Conservation (phyloP, 768 basidiomycete genomes). For the Austroboletus festivus region DNA sequence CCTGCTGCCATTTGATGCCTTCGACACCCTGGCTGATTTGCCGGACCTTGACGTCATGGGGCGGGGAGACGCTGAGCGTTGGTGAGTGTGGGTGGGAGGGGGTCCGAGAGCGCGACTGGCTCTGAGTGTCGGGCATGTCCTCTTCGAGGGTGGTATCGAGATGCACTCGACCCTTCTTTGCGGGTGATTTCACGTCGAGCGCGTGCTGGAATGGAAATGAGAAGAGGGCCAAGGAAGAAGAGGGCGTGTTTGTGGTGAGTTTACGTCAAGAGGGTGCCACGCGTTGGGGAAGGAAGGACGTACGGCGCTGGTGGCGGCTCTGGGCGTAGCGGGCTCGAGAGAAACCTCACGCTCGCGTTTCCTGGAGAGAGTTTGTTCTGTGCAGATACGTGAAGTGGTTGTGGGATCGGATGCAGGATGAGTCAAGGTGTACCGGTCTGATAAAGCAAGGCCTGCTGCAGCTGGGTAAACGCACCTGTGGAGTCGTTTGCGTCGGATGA, state of each 20-base stretch:
- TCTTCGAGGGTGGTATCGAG: conserved; percentile 66
- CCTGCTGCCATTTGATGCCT: conserved; percentile 68
- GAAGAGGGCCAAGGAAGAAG: conserved; percentile 6
- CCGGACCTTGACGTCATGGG: conserved; percentile 72
- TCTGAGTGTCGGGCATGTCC: conserved; percentile 42
- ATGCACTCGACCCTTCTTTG: conserved; percentile 71
- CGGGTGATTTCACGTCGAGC: conserved; percentile 53
- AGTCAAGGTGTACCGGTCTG: conserved; percentile 22
- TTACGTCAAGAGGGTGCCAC: conserved; percentile 29
- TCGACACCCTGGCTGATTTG: conserved; percentile 80
- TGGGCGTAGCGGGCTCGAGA: conserved; percentile 60
- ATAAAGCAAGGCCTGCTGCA: conserved; percentile 24
- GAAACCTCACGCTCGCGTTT: conserved; percentile 81
- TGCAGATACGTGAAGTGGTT: conserved; percentile 7
- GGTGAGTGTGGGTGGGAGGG: conserved; percentile 30
- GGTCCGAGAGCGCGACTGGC: conserved; percentile 37
- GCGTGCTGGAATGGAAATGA: conserved; percentile 23
- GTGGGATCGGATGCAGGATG: conserved; percentile 23
- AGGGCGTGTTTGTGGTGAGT: conserved; percentile 17
- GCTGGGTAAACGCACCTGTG: conserved; percentile 39
- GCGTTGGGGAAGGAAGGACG: conserved; percentile 21
- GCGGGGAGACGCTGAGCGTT: conserved; percentile 55
- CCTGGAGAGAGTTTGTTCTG: conserved; percentile 49
- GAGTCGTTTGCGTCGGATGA: conserved; percentile 44
- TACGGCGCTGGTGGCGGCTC: conserved; percentile 34